phyloP scores from a whole-genome alignment of 345 rosid genomes.

The Citrus hindsii region DNA sequence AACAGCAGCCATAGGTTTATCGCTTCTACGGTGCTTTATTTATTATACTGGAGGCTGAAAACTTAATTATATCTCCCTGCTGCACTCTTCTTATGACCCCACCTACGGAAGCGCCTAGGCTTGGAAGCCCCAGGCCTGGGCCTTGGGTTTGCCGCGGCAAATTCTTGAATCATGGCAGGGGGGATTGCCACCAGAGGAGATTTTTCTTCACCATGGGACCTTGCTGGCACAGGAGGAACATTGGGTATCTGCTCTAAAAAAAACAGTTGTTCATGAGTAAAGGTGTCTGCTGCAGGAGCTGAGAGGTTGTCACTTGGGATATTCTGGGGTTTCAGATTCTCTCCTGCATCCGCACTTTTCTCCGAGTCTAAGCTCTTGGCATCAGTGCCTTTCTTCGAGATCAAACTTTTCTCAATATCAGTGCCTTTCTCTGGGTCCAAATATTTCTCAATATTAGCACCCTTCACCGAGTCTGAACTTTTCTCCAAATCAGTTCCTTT shows the following conservation, averaged over 20 bases:
- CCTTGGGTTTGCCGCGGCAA: not conserved
- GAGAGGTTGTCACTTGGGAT: not conserved
- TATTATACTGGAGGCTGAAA: not conserved
- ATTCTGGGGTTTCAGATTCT: not conserved
- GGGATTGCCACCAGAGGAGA: not conserved
- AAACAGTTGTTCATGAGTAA: not conserved
- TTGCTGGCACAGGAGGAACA: not conserved
- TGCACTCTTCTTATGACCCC: not conserved
- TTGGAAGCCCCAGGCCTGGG: not conserved
- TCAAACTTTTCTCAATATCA: conserved; percentile 1
- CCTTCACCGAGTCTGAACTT: not conserved
- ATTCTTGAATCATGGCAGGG: not conserved
- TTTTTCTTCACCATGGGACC: not conserved
- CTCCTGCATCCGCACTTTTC: not conserved
- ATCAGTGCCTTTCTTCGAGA: not conserved
- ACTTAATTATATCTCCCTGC: not conserved
- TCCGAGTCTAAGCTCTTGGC: not conserved
- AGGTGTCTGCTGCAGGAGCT: not conserved
- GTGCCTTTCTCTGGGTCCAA: not conserved
- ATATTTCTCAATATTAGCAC: not conserved
- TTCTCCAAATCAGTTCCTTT: not conserved
- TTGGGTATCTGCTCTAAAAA: not conserved
- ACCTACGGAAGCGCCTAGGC: not conserved
- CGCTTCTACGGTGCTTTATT: not conserved
- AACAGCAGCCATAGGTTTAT: not conserved